A percentile compares a stretch with the other conserved stretches of the same genome.
Evolutionary conservation across 768 basidiomycete genomes (phyloP).

Genomic region (Lentinula lateritia): DNA sequence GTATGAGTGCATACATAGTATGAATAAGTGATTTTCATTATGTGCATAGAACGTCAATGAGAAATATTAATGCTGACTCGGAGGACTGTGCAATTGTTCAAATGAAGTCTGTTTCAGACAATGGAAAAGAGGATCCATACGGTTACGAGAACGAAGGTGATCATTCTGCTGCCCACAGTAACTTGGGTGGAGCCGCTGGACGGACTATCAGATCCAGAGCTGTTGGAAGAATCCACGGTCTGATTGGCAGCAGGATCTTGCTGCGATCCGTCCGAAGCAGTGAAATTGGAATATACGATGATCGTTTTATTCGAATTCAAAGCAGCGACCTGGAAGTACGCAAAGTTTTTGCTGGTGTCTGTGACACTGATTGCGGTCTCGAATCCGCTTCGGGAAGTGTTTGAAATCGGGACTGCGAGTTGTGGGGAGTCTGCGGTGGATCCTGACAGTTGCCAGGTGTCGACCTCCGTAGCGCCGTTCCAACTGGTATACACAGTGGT

Average conservation of each 20-base stretch:
- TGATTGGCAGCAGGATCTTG: constrained; percentile 1
- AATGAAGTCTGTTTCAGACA: neutral
- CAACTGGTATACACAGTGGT: constrained; percentile 12
- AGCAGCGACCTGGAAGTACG: constrained; percentile 1
- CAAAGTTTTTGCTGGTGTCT: neutral
- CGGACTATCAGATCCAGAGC: neutral
- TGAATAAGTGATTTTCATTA: no score
- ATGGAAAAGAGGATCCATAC: neutral
- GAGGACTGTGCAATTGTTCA: neutral
- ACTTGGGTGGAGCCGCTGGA: neutral
- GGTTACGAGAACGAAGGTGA: neutral
- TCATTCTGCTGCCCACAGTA: neutral
- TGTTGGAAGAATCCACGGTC: neutral
- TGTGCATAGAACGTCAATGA: no score
- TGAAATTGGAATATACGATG: neutral
- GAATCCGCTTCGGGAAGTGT: constrained; percentile 9
- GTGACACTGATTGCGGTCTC: constrained; percentile 11
- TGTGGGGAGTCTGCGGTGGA: neutral
- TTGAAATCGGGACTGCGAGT: neutral
- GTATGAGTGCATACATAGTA: neutral
- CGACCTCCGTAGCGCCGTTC: constrained; percentile 16
- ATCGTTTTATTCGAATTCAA: neutral
- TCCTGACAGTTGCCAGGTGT: constrained; percentile 7
- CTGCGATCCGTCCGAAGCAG: neutral
- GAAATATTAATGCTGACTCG: neutral